Evolutionary conservation across 106 monocot genomes (phyloP), one percentile per base, ranked within the genome.

Genomic region (Acorus calamus): DNA sequence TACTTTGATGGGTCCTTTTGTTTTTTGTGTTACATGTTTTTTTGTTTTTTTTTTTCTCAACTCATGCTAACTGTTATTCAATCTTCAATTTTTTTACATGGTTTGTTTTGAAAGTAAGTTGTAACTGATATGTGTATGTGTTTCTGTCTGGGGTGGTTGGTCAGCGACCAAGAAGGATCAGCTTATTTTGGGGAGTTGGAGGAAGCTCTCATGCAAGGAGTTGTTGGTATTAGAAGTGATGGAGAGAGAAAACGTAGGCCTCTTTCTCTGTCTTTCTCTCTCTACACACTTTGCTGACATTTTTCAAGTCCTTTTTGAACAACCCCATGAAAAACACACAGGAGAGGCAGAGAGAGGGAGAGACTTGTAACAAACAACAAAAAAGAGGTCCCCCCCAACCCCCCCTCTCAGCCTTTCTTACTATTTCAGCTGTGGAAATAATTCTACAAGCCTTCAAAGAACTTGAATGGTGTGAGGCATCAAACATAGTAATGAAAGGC

Each of bases 161-260:
- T 49, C 76, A 89, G 94, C 77, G 81, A 94, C 62, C 79, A 81
- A 8, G 82, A 80, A 60, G 86, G 81, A 50, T 67, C 86, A 67
- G 70, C 74, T 65, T 89, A 94, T 62, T 89, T 94, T 68, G 86
- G 79, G 45, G 94, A 82, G 66, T 61, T 89, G 73, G 94, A 86
- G 66, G 88, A 88, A 69, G 94, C 89, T 78, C 81, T 89, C 71
- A 79, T 94, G 88, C 89, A 86, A 69, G 89, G 86, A 76, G 89
- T 75, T 65, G 79, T 69, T 77, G 74, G 74, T 57, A 75, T 78
- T 9, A 71, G 64, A 64, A 69, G 61, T 49, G 82, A 80, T 50
- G 80, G 63, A 56, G 73, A 81, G 53, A 73, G 56, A 51, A 81
- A 82, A 52, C 67, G 76, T 83, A 88, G n/a, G 57, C 52, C 57